Base-by-base conservation (phyloP, 73 alveolate species). In the Uronychia binucleata region DNA sequence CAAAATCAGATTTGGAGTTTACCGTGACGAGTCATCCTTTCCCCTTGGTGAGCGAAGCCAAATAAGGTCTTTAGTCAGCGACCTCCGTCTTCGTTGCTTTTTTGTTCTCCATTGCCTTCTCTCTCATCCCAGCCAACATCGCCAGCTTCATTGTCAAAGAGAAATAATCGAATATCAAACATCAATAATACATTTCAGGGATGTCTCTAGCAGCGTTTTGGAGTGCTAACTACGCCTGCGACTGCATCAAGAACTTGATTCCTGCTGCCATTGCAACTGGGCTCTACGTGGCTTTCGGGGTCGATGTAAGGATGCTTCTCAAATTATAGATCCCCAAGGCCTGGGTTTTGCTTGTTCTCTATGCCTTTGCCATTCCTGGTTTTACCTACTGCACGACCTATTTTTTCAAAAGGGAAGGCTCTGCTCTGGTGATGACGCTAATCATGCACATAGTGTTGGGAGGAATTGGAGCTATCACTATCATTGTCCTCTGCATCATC, bases 171-270 rank as follows among this genome's bases (percentile, higher is more conserved):
- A 89, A 89, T 81, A 77, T 82, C 28, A 94, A 94, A 58, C 99
- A 94, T 92, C 88, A 93, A 87, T 94, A 95, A 86, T 77, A 92
- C 60, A 96, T 97, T n/a, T 88, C 98, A 60, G 99, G 99, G 8
- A 95, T 97, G 80, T 82, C 93, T 26, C 90, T 95, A 31, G 34
- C 90, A 33, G 94, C 98, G 11, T 97, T 96, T 84, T 97, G 99
- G 99, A 79, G 88, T 31, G 78, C 98, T 33, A 96, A 96, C 92
- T 95, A 85, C 91, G 14, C 91, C 26, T 96, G 91, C 87, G 99
- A 97, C 85, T 81, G 95, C 58, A 77, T 86, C 19, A 97, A 97
- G 86, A 93, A 96, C 77, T 77, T 94, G 30, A 57, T 96, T 26
- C 97, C 99, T 5, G 90, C 96, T 5, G 96, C 94, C 1, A 77